phyloP scores from a whole-genome alignment of 1,139 yeast species.

The Hyphopichia fennica region DNA sequence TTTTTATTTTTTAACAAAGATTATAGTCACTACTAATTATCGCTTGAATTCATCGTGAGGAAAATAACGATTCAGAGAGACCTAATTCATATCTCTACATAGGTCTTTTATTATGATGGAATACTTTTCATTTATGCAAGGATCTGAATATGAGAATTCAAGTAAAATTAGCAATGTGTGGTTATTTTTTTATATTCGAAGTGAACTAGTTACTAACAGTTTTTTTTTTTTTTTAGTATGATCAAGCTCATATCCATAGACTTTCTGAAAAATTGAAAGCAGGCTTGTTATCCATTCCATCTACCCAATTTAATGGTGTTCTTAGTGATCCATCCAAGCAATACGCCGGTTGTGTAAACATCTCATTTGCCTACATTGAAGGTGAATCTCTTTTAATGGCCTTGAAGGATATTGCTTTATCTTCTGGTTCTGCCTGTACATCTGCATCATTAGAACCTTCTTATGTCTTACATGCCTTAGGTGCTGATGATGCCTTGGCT shows the following conservation, averaged over 20 bases:
- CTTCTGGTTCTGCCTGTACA: conserved; percentile 99
- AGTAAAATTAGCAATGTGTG: background rate
- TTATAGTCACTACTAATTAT: background rate
- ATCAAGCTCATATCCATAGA: conserved; percentile 63
- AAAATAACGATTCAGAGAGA: background rate
- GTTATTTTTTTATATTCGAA: background rate
- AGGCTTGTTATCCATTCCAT: conserved; percentile 79
- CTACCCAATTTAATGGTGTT: conserved; percentile 89
- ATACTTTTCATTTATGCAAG: conserved; percentile 16
- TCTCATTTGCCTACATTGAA: conserved; percentile 95
- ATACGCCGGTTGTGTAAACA: conserved; percentile 93
- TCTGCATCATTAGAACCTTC: conserved; percentile 98
- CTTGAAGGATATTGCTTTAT: conserved; percentile 90
- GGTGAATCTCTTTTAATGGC: conserved; percentile 99
- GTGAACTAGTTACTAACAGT: conserved; percentile 14
- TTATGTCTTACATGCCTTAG: conserved; percentile 92
- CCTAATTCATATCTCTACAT: conserved; percentile 1
- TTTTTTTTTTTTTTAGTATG: conserved; percentile 40
- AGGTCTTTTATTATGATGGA: conserved; percentile 6
- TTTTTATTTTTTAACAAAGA: conserved; percentile 1
- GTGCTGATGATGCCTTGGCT: conserved; percentile 97
- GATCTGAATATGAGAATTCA: conserved; percentile 16
- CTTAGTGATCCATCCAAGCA: conserved; percentile 48
- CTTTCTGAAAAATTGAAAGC: conserved; percentile 72
- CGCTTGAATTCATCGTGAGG: background rate